phyloP scores from a whole-genome alignment of 306 rosid species.

The Inga oerstediana region DNA sequence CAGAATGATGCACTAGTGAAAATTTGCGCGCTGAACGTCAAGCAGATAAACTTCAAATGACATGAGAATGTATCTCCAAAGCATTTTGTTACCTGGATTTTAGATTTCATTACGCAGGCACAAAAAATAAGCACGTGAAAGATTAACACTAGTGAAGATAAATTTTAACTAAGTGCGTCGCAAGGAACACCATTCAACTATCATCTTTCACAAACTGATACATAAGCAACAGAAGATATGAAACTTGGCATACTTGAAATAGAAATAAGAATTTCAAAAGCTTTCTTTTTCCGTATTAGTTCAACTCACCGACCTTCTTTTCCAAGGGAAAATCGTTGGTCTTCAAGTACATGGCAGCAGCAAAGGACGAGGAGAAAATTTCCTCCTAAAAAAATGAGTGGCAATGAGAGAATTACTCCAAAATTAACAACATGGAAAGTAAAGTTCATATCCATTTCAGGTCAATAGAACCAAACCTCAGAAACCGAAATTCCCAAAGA shows the following conservation, averaged over 20 bases:
- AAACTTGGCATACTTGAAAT: background rate
- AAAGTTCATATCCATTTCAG: background rate
- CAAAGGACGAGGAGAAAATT: conserved; percentile 91
- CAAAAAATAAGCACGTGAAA: background rate
- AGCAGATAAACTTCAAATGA: background rate
- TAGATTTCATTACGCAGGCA: background rate
- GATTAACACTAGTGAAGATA: background rate
- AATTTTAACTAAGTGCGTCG: conserved; percentile 7
- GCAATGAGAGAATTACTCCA: background rate
- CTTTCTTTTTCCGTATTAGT: background rate
- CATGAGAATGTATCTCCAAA: background rate
- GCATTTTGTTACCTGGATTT: background rate
- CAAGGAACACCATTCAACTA: background rate
- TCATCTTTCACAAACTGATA: background rate
- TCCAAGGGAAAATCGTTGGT: conserved; percentile 65
- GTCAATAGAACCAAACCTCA: conserved; percentile 45
- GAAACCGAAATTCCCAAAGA: conserved; percentile 80
- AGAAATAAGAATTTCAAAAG: background rate
- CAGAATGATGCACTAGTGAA: background rate
- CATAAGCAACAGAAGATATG: background rate
- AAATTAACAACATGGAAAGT: background rate
- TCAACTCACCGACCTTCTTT: conserved; percentile 62
- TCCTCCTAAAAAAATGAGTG: conserved; percentile 58
- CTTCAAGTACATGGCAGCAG: conserved; percentile 94
- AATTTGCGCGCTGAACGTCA: background rate